phyloP scores from a whole-genome alignment of 495 filamentous ascomycete species.

The Tuber microsphaerosporum region DNA sequence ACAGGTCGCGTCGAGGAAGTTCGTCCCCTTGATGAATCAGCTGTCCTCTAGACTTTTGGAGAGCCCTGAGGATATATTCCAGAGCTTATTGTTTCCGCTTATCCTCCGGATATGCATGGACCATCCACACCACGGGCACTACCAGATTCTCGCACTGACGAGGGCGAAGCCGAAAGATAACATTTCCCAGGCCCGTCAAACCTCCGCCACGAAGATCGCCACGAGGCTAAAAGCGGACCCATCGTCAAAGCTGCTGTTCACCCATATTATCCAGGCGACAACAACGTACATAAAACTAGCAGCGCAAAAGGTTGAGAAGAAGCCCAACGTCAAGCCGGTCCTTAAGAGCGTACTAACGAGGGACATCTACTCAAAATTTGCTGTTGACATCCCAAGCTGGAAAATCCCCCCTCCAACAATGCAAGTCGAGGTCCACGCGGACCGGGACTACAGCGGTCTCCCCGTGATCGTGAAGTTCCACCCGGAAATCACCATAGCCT shows the following conservation, averaged over 20 bases:
- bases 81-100: conserved; percentile 61
- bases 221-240: conserved; percentile 50
- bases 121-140: conserved; percentile 93
- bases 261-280: conserved; percentile 63
- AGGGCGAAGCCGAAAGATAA: conserved; percentile 65
- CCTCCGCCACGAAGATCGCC: conserved; percentile 62
- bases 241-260: conserved; percentile 50
- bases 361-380: conserved; percentile 50
- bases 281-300: conserved; percentile 68
- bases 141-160: conserved; percentile 79
- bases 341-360: conserved; percentile 55
- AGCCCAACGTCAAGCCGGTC: conserved; percentile 33
- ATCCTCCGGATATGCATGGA: conserved; percentile 77
- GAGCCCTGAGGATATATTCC: conserved; percentile 56
- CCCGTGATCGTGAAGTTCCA: conserved; percentile 64
- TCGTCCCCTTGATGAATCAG: conserved; percentile 90
- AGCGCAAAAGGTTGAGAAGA: conserved; percentile 60
- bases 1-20: conserved; percentile 79
- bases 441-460: conserved; percentile 66
- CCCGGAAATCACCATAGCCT: conserved; percentile 71
- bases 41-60: conserved; percentile 82
- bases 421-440: conserved; percentile 65
- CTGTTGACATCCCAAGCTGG: conserved; percentile 52
- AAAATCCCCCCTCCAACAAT: conserved; percentile 84
- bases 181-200: conserved; percentile 60